Evolutionary conservation across 1,139 yeast species (phyloP), one percentile per base, ranked within the genome.

Genomic region (Waltiozyma sp.): DNA sequence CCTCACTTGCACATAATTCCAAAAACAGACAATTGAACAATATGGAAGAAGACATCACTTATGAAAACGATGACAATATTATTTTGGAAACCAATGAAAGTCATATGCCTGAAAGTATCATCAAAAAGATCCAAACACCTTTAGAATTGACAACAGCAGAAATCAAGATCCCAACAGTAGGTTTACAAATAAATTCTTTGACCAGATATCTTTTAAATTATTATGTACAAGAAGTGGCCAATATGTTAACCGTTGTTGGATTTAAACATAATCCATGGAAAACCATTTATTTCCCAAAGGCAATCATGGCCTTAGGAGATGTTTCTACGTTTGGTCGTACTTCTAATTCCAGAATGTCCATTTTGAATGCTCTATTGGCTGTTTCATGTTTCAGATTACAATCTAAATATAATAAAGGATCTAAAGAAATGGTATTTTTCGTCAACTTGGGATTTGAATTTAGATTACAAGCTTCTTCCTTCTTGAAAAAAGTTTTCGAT

Each of bases 191-290:
- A 10, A 77, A 76, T 53, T 86, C 87, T 6, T 65, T 79, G 53
- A 75, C 87, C 15, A 55, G 94, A 42, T 83, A 80, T 57, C 64
- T 87, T 39, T 64, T 87, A 38, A 79, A 79, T 49, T 79, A 87
- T 57, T 87, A 86, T 59, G 73, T 77, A n/a, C 75, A 81, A 15
- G 77, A 80, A 48, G 94, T 87, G 1, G 91, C 93, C 0, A 91
- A 85, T 57, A 69, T 83, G 56, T 86, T 87, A 95, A 82, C 95
- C 0, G 95, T 86, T 11, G 80, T 86, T 28, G 85, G 87, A 1
- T 70, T 85, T 41, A 77, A 84, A 0, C 83, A 81, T 49, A 86
- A 85, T 55, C 95, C 95, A 0, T 87, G 95, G 95, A 81, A 80
- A 55, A 80, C 82, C 1, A 77, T 86, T 21, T 86, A 85, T 59